Conservation (phyloP, 2,329 filamentous ascomycete genomes). For the Xylariaceae sp. region DNA sequence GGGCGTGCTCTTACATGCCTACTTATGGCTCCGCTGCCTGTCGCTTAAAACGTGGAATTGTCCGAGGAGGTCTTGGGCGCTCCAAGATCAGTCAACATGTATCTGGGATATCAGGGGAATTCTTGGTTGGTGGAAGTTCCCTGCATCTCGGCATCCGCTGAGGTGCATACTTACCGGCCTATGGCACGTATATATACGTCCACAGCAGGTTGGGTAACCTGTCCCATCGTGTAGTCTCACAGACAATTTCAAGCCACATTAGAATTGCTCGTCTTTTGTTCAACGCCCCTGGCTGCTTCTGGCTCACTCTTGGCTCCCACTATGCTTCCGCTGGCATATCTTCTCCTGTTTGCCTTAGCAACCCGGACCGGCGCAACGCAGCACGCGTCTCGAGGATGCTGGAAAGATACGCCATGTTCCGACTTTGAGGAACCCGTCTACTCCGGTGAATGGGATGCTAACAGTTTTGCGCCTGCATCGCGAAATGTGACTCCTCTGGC, state of each 20-base stretch:
- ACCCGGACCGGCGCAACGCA: constrained; percentile 9
- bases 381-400: constrained; percentile 40
- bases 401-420: constrained; percentile 52
- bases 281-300: neutral
- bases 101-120: neutral
- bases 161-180: neutral
- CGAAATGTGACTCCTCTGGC: constrained; percentile 46
- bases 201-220: neutral
- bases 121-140: neutral
- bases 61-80: neutral
- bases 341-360: neutral
- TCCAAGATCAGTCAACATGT: too few relatives aligned
- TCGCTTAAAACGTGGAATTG: neutral
- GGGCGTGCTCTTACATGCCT: neutral
- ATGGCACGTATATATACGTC: neutral
- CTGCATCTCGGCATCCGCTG: neutral
- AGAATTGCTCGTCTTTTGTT: neutral
- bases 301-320: constrained; percentile 3
- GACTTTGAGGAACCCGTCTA: constrained; percentile 49
- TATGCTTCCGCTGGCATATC: constrained; percentile 15
- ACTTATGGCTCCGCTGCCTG: neutral
- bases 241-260: neutral
- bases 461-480: constrained; percentile 53
- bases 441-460: constrained; percentile 53
- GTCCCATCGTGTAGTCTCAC: neutral